These are phyloP conservation scores for Meyerozyma carpophila DNA, from an alignment of 1,139 yeast species.

Conservation along the genomic window DNA sequence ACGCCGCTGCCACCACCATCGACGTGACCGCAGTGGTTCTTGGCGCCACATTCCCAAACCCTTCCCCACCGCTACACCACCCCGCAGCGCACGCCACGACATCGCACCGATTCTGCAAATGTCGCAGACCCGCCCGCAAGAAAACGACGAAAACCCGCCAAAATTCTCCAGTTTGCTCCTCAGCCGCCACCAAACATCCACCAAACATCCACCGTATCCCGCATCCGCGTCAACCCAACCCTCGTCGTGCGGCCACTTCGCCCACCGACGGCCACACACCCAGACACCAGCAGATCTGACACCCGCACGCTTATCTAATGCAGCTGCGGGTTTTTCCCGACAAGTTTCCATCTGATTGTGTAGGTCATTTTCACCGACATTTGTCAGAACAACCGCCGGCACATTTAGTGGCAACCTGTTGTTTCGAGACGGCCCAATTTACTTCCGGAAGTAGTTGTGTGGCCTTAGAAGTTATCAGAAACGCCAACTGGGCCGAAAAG, in stretches of 20 bases:
- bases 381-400: not conserved
- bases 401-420: not conserved
- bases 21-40: not conserved
- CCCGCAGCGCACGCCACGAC: not conserved
- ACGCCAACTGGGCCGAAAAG: too few species aligned
- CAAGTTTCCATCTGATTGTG: not conserved
- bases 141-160: not conserved
- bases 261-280: not conserved
- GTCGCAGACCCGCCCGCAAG: not conserved
- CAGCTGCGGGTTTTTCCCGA: slow-evolving; percentile 2
- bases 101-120: not conserved
- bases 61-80: not conserved
- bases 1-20: too few species aligned
- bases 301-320: not conserved
- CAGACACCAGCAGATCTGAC: not conserved
- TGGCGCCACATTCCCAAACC: slow-evolving; percentile 2
- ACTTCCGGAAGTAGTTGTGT: not conserved
- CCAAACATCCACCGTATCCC: too few species aligned
- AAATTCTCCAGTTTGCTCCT: too few species aligned
- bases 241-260: not conserved
- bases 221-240: too few species aligned
- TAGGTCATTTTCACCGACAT: not conserved
- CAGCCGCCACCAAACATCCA: too few species aligned
- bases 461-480: too few species aligned
- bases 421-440: not conserved